Conservation (phyloP, 768 basidiomycete genomes). For the Leccinum rimulosum region DNA sequence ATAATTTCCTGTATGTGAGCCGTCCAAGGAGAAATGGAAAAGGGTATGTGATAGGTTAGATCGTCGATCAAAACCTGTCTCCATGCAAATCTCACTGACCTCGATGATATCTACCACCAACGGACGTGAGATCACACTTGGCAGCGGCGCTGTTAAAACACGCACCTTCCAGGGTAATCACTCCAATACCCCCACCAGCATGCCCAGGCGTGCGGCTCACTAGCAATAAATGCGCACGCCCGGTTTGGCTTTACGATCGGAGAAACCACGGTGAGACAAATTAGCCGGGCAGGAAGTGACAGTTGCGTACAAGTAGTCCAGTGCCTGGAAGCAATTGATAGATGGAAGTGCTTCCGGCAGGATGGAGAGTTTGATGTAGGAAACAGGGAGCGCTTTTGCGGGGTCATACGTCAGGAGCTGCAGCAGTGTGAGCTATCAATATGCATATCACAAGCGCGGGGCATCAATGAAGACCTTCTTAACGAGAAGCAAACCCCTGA, state of each 20-base stretch:
- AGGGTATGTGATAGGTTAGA: background rate
- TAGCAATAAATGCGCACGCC: constrained; percentile 87
- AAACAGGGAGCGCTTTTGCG: constrained; percentile 68
- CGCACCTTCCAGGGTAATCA: constrained; percentile 83
- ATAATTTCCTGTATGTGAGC: constrained; percentile 74
- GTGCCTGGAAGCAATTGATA: constrained; percentile 92
- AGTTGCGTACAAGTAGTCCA: constrained; percentile 79
- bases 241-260: constrained; percentile 88
- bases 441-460: background rate
- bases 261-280: background rate
- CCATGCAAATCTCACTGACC: constrained; percentile 28
- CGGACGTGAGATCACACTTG: background rate
- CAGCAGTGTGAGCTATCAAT: background rate
- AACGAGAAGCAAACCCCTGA: constrained; percentile 78
- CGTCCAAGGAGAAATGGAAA: background rate
- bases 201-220: constrained; percentile 82
- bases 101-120: constrained; percentile 65
- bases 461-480: constrained; percentile 57
- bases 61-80: background rate
- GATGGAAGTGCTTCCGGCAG: constrained; percentile 85
- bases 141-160: background rate
- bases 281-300: background rate
- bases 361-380: constrained; percentile 73
- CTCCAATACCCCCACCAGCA: constrained; percentile 83
- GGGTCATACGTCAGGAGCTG: constrained; percentile 91